These are phyloP conservation scores for Sparassis latifolia DNA, from an alignment of 1,284 basidiomycete species.

Conservation along the genomic window DNA sequence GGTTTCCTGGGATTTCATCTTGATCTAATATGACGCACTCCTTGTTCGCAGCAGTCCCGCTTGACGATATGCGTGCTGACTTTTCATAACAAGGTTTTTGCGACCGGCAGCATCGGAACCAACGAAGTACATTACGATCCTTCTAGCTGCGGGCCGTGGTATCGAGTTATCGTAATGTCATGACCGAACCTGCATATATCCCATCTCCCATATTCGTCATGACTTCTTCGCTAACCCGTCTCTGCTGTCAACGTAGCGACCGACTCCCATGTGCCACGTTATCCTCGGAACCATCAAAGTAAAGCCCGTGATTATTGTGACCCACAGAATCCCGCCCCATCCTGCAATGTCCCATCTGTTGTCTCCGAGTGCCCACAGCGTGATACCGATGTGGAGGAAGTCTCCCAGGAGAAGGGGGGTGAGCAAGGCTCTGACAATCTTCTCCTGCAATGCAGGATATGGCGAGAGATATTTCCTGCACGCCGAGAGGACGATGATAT, in stretches of 20 bases:
- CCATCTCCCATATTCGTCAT: conserved; percentile 4
- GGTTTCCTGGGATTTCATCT: conserved; percentile 56
- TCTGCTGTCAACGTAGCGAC: conserved; percentile 60
- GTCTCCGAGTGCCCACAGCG: conserved; percentile 68
- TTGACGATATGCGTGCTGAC: no score
- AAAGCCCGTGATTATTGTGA: conserved; percentile 56
- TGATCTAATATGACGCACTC: conserved; percentile 81
- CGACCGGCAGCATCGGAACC: no score
- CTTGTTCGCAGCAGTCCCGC: neutral
- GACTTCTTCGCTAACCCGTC: conserved; percentile 35
- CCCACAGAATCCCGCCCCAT: conserved; percentile 66
- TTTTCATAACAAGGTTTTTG: neutral
- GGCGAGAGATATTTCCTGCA: conserved; percentile 50
- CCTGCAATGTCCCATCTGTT: conserved; percentile 48
- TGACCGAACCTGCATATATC: no score
- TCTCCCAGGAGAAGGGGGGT: conserved; percentile 66
- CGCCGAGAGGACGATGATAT: conserved; percentile 57
- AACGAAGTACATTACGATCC: no score
- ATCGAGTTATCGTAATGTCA: no score
- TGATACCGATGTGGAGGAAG: conserved; percentile 55
- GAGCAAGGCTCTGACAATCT: conserved; percentile 55
- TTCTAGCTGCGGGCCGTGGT: no score
- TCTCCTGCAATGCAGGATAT: conserved; percentile 61
- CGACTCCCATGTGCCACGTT: conserved; percentile 67
- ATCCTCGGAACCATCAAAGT: conserved; percentile 60